phyloP scores from a whole-genome alignment of 371 early-diverging fungal species.

The Synchytrium microbalum region DNA sequence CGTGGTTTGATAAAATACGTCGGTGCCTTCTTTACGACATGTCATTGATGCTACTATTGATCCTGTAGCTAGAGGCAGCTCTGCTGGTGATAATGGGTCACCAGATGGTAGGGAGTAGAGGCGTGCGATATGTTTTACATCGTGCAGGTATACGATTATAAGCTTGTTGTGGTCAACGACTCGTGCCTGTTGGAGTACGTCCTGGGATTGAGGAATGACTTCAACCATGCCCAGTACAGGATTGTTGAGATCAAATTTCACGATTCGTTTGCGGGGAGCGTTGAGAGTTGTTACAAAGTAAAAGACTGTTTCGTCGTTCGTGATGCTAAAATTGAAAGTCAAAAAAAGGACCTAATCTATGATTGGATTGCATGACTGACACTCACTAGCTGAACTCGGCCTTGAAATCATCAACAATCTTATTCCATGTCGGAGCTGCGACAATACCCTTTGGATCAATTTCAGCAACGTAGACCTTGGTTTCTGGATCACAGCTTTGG shows the following conservation, averaged over 20 bases:
- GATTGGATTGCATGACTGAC: background rate
- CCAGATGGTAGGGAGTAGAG: constrained; percentile 29
- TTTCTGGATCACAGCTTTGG: constrained; percentile 40
- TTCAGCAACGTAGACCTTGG: constrained; percentile 44
- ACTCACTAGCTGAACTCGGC: constrained; percentile 40
- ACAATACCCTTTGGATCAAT: background rate
- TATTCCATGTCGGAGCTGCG: background rate
- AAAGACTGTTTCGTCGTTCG: constrained; percentile 51
- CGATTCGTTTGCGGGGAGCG: constrained; percentile 50
- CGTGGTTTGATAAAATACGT: constrained; percentile 17
- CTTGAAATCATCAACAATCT: constrained; percentile 25
- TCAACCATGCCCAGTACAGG: constrained; percentile 48
- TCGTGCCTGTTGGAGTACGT: constrained; percentile 31
- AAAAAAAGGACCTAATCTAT: background rate
- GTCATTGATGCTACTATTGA: constrained; percentile 28
- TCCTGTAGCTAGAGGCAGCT: constrained; percentile 28
- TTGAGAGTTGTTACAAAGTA: constrained; percentile 53
- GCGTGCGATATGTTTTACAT: constrained; percentile 47
- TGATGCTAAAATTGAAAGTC: constrained; percentile 24
- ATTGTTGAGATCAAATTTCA: constrained; percentile 47
- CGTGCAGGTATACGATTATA: constrained; percentile 45
- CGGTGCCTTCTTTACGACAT: constrained; percentile 23
- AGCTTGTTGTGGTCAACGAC: constrained; percentile 48
- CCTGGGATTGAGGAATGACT: constrained; percentile 43
- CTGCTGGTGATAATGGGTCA: constrained; percentile 12